These are phyloP conservation scores for Maudiozyma pseudohumilis DNA, from an alignment of 805 yeast species.

Conservation along the genomic window DNA sequence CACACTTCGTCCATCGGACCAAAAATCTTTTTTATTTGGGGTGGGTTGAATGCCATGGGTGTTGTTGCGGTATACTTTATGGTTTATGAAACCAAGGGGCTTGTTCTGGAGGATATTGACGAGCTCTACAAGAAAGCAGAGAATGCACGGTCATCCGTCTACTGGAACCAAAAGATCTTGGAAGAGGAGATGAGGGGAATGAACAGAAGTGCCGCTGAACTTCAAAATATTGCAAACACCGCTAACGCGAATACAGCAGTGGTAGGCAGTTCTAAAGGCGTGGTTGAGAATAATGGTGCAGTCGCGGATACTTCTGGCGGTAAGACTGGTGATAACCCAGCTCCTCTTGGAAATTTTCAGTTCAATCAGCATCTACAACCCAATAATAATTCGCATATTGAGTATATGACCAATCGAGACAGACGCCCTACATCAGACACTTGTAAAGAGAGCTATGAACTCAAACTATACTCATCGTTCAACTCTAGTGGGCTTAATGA, in stretches of 20 bases:
- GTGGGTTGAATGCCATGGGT: constrained; percentile 52
- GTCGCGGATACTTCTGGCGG: too few species aligned
- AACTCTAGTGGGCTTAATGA: constrained; percentile 1
- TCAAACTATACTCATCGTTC: not conserved
- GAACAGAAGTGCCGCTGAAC: too few species aligned
- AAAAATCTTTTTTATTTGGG: constrained; percentile 74
- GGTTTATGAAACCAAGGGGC: constrained; percentile 73
- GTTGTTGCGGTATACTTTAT: constrained; percentile 52
- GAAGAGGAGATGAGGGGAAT: constrained; percentile 6
- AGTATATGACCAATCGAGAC: constrained; percentile 39
- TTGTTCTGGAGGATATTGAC: constrained; percentile 73
- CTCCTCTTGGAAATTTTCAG: too few species aligned
- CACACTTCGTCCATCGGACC: constrained; percentile 64
- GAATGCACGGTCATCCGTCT: constrained; percentile 41
- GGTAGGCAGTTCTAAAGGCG: too few species aligned
- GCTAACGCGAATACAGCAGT: too few species aligned
- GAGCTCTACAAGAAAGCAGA: constrained; percentile 56
- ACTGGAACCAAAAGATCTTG: constrained; percentile 30
- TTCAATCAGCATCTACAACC: too few species aligned
- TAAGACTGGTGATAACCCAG: too few species aligned
- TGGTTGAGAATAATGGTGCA: too few species aligned
- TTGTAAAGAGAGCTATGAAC: not conserved
- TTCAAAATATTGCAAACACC: too few species aligned
- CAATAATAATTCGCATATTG: constrained; percentile 34
- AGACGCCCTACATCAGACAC: constrained; percentile 11